Evolutionary conservation across 2,329 filamentous ascomycete genomes (phyloP).

Genomic region (Ascomycota sp.): DNA sequence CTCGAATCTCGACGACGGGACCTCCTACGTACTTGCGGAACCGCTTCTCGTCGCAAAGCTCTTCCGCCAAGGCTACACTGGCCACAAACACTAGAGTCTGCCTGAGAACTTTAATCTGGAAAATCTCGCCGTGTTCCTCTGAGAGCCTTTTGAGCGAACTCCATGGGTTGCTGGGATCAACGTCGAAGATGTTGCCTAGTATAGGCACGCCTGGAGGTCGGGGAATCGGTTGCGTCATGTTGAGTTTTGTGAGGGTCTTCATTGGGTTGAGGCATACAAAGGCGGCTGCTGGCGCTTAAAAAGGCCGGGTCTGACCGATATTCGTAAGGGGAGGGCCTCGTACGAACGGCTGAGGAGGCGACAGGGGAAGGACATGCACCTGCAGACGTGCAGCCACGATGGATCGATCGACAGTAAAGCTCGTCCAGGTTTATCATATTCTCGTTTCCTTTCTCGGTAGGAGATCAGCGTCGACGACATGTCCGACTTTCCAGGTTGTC

Average conservation of each 20-base stretch:
- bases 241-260: not conserved
- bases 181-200: slow-evolving; percentile 15
- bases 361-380: too few relatives aligned
- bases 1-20: slow-evolving; percentile 28
- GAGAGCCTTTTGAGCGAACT: slow-evolving; percentile 13
- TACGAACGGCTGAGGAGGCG: too few relatives aligned
- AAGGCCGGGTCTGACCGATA: too few relatives aligned
- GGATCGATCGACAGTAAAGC: too few relatives aligned
- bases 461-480: too few relatives aligned
- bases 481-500: too few relatives aligned
- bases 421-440: too few relatives aligned
- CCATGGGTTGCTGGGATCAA: slow-evolving; percentile 16
- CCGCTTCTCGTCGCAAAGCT: slow-evolving; percentile 28
- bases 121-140: slow-evolving; percentile 16
- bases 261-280: too few relatives aligned
- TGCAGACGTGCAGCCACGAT: too few relatives aligned
- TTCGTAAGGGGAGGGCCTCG: too few relatives aligned
- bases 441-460: too few relatives aligned
- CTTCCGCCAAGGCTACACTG: slow-evolving; percentile 22
- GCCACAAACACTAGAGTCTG: slow-evolving; percentile 21
- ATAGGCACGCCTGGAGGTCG: slow-evolving; percentile 14
- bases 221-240: slow-evolving; percentile 14
- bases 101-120: slow-evolving; percentile 14
- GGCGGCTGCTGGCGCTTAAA: too few relatives aligned
- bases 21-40: slow-evolving; percentile 32